Conservation (phyloP, 2,329 filamentous ascomycete genomes). For the Zymoseptoria pseudotritici region DNA sequence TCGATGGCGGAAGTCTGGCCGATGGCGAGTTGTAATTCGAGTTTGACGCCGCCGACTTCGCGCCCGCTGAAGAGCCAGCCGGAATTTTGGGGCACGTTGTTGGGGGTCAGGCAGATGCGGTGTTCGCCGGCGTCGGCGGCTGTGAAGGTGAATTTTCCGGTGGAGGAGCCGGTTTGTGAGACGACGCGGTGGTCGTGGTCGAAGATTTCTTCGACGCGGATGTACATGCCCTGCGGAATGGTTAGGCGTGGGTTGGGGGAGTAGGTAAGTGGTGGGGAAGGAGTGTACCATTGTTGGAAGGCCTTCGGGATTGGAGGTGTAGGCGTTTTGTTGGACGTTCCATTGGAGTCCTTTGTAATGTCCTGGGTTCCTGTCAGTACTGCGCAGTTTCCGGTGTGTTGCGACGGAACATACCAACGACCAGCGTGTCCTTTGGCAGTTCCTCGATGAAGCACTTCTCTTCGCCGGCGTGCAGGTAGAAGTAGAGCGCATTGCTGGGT, state of each 20-base stretch:
- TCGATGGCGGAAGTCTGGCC: conserved; percentile 92
- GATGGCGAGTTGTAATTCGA: conserved; percentile 85
- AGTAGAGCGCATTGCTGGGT: conserved; percentile 78
- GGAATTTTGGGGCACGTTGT: conserved; percentile 59
- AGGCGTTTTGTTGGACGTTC: conserved; percentile 61
- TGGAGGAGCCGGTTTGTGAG: conserved; percentile 66
- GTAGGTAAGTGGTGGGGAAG: not conserved
- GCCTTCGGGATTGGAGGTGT: conserved; percentile 60
- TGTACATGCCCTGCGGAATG: conserved; percentile 57
- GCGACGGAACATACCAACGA: conserved; percentile 58
- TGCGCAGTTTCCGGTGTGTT: not conserved
- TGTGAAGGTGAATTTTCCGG: conserved; percentile 90
- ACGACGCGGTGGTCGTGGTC: conserved; percentile 97
- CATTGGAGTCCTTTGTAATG: conserved; percentile 83
- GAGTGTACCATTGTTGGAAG: conserved; percentile 22
- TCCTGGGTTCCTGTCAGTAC: conserved; percentile 39
- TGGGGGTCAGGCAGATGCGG: conserved; percentile 86
- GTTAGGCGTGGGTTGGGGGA: conserved; percentile 3
- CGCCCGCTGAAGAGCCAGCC: conserved; percentile 64
- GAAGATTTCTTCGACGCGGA: conserved; percentile 94
- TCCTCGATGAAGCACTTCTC: conserved; percentile 98
- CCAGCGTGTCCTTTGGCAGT: conserved; percentile 91
- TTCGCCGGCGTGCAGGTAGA: conserved; percentile 79
- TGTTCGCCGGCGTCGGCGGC: conserved; percentile 93
- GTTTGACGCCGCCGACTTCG: conserved; percentile 68